Evolutionary conservation across 2,329 filamentous ascomycete species (phyloP).

Genomic region (Arthrobotrys entomopaga): DNA sequence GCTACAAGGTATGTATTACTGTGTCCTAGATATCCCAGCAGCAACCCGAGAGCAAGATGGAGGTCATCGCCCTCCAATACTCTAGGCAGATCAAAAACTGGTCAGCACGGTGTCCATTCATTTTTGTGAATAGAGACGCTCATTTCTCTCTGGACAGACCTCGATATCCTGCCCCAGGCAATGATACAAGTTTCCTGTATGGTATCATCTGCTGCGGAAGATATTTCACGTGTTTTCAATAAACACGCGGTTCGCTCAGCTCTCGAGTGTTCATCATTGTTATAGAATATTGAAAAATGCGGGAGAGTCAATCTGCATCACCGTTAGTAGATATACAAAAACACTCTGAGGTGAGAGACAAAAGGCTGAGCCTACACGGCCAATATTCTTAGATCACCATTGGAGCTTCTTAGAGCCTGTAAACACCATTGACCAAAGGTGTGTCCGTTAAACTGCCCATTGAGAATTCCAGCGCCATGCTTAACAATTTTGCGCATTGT

Average conservation of each 20-base stretch:
- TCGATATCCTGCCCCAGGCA: conserved; percentile 84
- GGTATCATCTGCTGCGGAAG: conserved; percentile 38
- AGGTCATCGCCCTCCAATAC: conserved; percentile 82
- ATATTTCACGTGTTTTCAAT: conserved; percentile 42
- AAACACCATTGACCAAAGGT: conserved; percentile 81
- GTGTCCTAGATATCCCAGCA: conserved; percentile 88
- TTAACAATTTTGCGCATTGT: conserved; percentile 75
- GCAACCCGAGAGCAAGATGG: conserved; percentile 82
- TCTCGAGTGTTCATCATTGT: conserved; percentile 28
- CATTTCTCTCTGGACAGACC: conserved; percentile 63
- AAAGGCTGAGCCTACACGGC: conserved; percentile 69
- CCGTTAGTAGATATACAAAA: conserved; percentile 14
- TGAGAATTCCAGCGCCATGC: conserved; percentile 70
- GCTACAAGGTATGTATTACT: conserved; percentile 80
- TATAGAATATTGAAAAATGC: conserved; percentile 39
- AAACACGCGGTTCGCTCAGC: conserved; percentile 44
- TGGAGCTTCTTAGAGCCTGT: conserved; percentile 80
- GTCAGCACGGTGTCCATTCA: conserved; percentile 4
- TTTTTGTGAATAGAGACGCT: background rate
- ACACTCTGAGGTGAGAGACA: conserved; percentile 4
- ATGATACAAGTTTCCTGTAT: conserved; percentile 85
- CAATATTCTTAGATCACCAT: conserved; percentile 84
- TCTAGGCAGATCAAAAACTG: conserved; percentile 61
- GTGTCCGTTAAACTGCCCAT: conserved; percentile 76
- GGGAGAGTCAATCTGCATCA: conserved; percentile 42